Percentiles rank a stretch among this genome's conserved stretches.
phyloP scores from a whole-genome alignment of 768 basidiomycete genomes.

The Mycena rosella region DNA sequence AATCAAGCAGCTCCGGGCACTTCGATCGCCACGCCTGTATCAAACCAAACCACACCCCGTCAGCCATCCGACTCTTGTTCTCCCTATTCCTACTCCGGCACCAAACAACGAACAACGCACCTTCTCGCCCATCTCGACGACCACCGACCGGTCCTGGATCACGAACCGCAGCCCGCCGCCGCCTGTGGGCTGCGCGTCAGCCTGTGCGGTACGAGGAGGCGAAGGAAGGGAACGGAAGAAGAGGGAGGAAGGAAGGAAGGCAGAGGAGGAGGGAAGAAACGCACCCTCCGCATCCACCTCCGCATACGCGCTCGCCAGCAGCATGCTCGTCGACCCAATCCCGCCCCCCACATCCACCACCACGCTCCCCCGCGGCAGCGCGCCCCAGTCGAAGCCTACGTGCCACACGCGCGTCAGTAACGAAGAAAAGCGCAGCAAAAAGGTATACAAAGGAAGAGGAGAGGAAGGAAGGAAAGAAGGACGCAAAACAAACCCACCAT shows the following conservation, averaged over 20 bases:
- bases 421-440: no score
- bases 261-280: background rate
- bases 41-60: no score
- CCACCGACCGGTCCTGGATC: conserved; percentile 65
- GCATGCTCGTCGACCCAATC: conserved; percentile 61
- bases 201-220: background rate
- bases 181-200: conserved; percentile 31
- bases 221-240: background rate
- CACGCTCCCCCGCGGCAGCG: conserved; percentile 57
- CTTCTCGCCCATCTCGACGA: conserved; percentile 57
- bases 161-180: conserved; percentile 53
- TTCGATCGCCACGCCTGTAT: conserved; percentile 68
- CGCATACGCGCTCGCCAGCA: conserved; percentile 50
- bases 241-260: no score
- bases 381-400: conserved; percentile 64
- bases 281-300: conserved; percentile 25
- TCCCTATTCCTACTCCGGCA: no score
- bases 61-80: no score
- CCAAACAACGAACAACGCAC: background rate
- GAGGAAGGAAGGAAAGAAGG: no score
- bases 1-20: conserved; percentile 69
- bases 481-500: conserved; percentile 52
- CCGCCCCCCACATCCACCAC: conserved; percentile 74
- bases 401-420: no score
- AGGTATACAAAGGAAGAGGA: no score